Conservation (phyloP, 225 moss, liverwort and hornwort genomes). For the Pseudisothecium myosuroides region DNA sequence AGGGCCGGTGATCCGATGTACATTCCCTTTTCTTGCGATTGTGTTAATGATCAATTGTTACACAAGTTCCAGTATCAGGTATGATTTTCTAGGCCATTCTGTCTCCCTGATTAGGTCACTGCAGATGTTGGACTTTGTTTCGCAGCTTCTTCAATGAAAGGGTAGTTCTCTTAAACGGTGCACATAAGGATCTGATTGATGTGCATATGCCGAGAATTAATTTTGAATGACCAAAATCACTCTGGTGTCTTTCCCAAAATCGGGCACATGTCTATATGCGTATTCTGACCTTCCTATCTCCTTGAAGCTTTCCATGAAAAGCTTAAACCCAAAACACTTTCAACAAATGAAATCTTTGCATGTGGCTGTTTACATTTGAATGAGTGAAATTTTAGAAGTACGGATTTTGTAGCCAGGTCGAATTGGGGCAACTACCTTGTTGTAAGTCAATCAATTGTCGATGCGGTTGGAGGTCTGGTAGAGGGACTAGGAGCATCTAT, state of each 20-base stretch:
- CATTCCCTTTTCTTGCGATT: constrained; percentile 30
- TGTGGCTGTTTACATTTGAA: background rate
- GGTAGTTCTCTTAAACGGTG: background rate
- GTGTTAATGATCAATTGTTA: constrained; percentile 10
- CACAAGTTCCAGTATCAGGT: constrained; percentile 12
- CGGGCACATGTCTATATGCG: background rate
- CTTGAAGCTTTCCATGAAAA: background rate
- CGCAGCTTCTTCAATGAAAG: background rate
- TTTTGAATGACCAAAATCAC: background rate
- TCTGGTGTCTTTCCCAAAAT: background rate
- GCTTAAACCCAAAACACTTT: background rate
- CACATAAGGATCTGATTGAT: background rate
- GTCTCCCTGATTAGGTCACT: background rate
- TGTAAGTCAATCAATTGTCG: background rate
- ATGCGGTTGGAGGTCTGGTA: background rate
- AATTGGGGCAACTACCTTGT: background rate
- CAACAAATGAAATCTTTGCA: background rate
- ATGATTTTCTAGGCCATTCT: background rate
- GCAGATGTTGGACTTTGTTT: background rate
- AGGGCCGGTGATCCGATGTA: background rate
- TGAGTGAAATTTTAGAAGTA: background rate
- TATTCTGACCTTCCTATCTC: background rate
- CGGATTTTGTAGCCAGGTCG: background rate
- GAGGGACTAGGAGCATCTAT: background rate
- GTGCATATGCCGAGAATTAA: background rate